Evolutionary conservation across 208 protist genomes (phyloP).

Genomic region (Naegleria fowleri): DNA sequence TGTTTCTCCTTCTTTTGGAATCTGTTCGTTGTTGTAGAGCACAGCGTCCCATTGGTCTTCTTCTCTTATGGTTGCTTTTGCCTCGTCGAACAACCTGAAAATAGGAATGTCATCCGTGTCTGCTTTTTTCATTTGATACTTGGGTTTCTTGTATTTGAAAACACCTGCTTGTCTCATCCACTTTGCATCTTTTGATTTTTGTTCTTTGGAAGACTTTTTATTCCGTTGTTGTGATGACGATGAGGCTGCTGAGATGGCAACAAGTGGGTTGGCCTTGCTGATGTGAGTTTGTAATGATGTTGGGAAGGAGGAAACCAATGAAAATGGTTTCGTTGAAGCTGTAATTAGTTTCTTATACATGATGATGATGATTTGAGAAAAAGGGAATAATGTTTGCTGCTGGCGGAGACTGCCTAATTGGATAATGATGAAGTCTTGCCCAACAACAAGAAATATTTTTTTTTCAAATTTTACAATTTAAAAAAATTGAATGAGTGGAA

Average conservation of each 20-base stretch:
- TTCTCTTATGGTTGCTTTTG: neutral
- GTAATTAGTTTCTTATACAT: neutral
- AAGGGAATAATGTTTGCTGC: too few species aligned
- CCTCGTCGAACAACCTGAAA: neutral
- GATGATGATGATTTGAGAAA: neutral
- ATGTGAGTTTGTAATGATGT: neutral
- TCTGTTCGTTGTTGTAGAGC: neutral
- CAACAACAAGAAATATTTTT: neutral
- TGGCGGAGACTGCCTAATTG: too few species aligned
- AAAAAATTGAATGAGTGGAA: too few species aligned
- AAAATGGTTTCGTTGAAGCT: neutral
- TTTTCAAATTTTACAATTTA: neutral
- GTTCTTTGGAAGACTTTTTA: neutral
- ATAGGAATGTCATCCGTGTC: neutral
- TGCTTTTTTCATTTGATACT: neutral
- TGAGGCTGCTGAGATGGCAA: neutral
- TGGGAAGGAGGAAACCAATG: neutral
- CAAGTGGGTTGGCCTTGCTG: too few species aligned
- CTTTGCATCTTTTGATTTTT: neutral
- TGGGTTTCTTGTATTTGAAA: neutral
- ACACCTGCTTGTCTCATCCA: slow-evolving; percentile 5
- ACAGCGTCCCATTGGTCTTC: neutral
- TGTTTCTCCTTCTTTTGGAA: neutral
- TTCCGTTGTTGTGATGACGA: neutral
- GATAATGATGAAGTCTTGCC: too few species aligned